Base-by-base conservation (phyloP, 2,329 filamentous ascomycete genomes). In the Aurifilum marmelostoma region DNA sequence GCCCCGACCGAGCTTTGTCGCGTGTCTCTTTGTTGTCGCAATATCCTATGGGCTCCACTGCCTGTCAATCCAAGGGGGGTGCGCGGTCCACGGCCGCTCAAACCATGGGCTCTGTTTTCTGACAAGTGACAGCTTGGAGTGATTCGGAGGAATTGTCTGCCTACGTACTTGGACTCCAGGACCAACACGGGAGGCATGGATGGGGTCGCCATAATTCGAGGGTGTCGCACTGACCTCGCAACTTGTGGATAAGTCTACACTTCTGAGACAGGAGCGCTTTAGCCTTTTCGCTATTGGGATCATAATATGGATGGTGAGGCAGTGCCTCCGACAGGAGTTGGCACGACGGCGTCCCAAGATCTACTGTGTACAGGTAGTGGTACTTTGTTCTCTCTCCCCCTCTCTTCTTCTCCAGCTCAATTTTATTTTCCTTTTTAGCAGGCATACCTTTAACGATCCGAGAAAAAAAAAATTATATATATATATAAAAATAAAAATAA, bases 151-250 rank as follows among this genome's bases (percentile, higher is more conserved):
- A n/a, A n/a, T n/a, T n/a, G 43, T 47, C 21, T 47, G 21, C 43
- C 43, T 47, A 21, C 18, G 21, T 47, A 21, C 43, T 47, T 18
- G 14, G 2, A 54, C 50, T 27, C 5, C 16, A 27, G 50, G 41
- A 21, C 41, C n/a, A 54, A n/a, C 50, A 54, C 50, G 50, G 14
- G 52, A 18, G 52, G 52, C 52, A 29, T 29, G 52, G 52, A 56
- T 29, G 52, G 52, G 50, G 52, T 18, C 14, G 27, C 52, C 24
- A 56, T 56, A 56, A 56, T 56, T 56, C 52, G 52, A 56, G 52
- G 52, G 52, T 56, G 52, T 56, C 52, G 52, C 52, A 56, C 52
- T 56, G 52, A 56, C 52, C 52, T 56, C 52, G 52, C 52, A 18
- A 18, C 52, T 32, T 56, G 52, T 56, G 52, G 52, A 56, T 56